Base-by-base conservation (phyloP, 2,329 filamentous ascomycete genomes). In the Metarhizium brunneum region DNA sequence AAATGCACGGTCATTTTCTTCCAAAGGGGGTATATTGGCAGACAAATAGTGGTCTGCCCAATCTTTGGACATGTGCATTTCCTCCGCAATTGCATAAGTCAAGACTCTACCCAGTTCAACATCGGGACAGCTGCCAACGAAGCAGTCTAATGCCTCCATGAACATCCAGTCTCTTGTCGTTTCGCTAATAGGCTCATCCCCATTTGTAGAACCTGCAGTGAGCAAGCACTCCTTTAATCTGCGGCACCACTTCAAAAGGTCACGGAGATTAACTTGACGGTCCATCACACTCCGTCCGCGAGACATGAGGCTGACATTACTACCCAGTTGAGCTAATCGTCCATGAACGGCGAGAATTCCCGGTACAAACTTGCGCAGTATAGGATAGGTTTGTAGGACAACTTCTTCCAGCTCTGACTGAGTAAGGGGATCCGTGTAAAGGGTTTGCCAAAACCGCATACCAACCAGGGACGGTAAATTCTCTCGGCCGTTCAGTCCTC, bases 61-160 rank as follows among this genome's bases (percentile, higher is more conserved):
- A 67, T 95, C 88, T 54, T 87, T 85, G 38, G 94, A 87, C 56
- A 97, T 84, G 56, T 92, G 89, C 72, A 99, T 86, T 63, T 91
- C 87, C 70, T 95, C 85, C 0, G 92, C 92, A 58, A 97, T 90
- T 48, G 81, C 81, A 50, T 79, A 76, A 47, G 87, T 82, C 36
- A 95, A 73, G 4, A 76, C 71, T 50, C 75, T 73, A 52, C 84
- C 83, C 35, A 84, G 73, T 13, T 81, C 76, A 35, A 79, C 78
- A 56, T 86, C 86, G 10, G 87, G 86, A 49, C 94, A 76, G 66
- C 87, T 90, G 54, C 88, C 89, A 47, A 90, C 85, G 69, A 99
- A 97, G 66, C 92, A 95, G 69, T 99, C 94, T 53, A 94, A 80
- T 0, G 91, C 89, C 67, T 99, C 94, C 73, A 96, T 82, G 65